phyloP scores from a whole-genome alignment of 805 yeast genomes.

The Komagataella ulmi region DNA sequence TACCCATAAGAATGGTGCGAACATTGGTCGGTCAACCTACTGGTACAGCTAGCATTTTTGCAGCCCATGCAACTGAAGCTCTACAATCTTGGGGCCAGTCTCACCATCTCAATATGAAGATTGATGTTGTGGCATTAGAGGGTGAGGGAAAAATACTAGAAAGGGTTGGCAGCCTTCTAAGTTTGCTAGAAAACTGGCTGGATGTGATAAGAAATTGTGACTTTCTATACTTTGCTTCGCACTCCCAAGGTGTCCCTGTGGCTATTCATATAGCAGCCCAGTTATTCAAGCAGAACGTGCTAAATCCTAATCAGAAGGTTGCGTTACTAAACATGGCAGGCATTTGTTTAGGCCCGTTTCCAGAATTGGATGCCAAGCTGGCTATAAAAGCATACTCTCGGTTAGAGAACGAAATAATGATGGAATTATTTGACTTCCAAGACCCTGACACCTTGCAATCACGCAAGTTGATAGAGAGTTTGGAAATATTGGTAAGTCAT shows the following conservation, averaged over 20 bases:
- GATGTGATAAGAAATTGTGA: constrained; percentile 49
- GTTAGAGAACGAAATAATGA: constrained; percentile 73
- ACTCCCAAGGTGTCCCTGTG: constrained; percentile 90
- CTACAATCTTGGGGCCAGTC: constrained; percentile 49
- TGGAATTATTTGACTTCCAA: constrained; percentile 82
- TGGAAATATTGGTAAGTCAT: constrained; percentile 49
- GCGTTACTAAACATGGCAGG: constrained; percentile 90
- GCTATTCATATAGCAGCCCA: constrained; percentile 47
- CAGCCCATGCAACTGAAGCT: constrained; percentile 66
- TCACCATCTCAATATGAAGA: constrained; percentile 25
- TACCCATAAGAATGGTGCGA: constrained; percentile 75
- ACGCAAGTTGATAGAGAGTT: constrained; percentile 48
- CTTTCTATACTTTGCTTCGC: constrained; percentile 73
- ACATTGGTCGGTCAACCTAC: constrained; percentile 86
- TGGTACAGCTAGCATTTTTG: constrained; percentile 76
- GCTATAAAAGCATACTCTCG: constrained; percentile 76
- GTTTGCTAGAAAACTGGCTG: constrained; percentile 57
- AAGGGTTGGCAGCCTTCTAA: constrained; percentile 62
- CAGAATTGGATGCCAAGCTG: constrained; percentile 72
- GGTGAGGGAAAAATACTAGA: constrained; percentile 84
- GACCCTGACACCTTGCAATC: constrained; percentile 62
- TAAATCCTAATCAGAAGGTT: constrained; percentile 24
- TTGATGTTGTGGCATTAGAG: constrained; percentile 81
- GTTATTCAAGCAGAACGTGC: constrained; percentile 1
- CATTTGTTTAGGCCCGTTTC: constrained; percentile 79